A percentile compares a stretch with the other conserved stretches of the same genome.
phyloP scores from a whole-genome alignment of 1,139 yeast genomes.

The Saccharomycopsis phalli region DNA sequence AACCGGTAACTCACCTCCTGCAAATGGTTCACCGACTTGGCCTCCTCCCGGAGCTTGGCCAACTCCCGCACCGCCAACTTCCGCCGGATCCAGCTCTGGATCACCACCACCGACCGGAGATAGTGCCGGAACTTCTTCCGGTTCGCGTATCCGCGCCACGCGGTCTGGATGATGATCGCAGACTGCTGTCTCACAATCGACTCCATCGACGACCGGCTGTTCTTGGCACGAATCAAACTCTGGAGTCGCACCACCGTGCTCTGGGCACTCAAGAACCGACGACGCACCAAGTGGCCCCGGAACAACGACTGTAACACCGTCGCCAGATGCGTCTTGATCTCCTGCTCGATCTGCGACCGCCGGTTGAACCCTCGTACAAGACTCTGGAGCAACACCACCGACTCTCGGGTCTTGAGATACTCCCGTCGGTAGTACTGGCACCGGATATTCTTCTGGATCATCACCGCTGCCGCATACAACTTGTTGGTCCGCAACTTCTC shows the following conservation, averaged over 20 bases:
- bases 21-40: constrained; percentile 82
- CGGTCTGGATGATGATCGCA: constrained; percentile 62
- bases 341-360: constrained; percentile 48
- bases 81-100: constrained; percentile 76
- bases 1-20: constrained; percentile 87
- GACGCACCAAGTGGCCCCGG: constrained; percentile 57
- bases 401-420: constrained; percentile 46
- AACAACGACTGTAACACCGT: constrained; percentile 60
- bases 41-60: constrained; percentile 61
- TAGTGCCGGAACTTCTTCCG: constrained; percentile 37
- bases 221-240: constrained; percentile 56
- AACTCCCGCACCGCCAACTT: constrained; percentile 62
- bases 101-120: constrained; percentile 49
- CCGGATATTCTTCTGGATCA: constrained; percentile 80
- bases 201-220: constrained; percentile 38
- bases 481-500: constrained; percentile 81
- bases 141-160: constrained; percentile 49
- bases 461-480: constrained; percentile 65
- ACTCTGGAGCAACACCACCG: constrained; percentile 54
- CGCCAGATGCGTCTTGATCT: constrained; percentile 60
- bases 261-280: constrained; percentile 35
- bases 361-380: constrained; percentile 53
- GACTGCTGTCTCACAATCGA: constrained; percentile 52
- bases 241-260: constrained; percentile 54
- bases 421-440: constrained; percentile 54